Evolutionary conservation across 1,284 basidiomycete species (phyloP), one percentile per base, ranked within the genome.

Genomic region (Cryptococcus sp.): DNA sequence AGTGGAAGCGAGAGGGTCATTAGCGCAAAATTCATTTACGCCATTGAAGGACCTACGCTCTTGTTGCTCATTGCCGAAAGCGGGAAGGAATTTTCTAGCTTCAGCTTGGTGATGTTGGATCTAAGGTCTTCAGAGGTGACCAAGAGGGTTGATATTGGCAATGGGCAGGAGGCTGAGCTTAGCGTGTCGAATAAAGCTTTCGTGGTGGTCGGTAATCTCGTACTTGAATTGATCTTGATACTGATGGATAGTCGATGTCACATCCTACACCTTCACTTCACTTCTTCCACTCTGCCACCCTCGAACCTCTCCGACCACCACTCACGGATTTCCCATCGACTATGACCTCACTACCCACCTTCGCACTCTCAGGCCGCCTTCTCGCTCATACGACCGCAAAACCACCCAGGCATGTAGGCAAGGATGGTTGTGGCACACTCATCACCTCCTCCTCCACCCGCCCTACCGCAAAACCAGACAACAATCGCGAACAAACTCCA

Each of bases 361-460:
- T 61, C 25, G 53, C 60, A 13, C 50, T 72, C 1, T 63, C 66
- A 1, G 68, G 68, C 7, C 63, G 72, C 3, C 52, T 72, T 3
- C 50, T 71, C 0, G 67, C 68, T 5, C 63, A 57, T 45, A 60
- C 61, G 14, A 69, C 64, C 0, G 48, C 50, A 18, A 55, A 61
- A n/a, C 42, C 64, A 0, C 63, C 72, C 1, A 45, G 46, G 2
- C 46, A 56, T 2, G 62, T 61, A 0, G 63, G 67, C 14, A 44
- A 63, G 1, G 63, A 64, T 19, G 66, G 63, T 14, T 49, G 69
- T 4, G 72, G 70, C 0, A 62, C 67, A 0, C 57, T 74, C 25
- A 52, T 69, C 16, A 62, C 66, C 0, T 57, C 59, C 21, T 25
- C 28, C 7, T 31, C 48, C 7, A 24, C 44, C 23, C 32, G 24